These are phyloP conservation scores for Mimosa pudica DNA, from an alignment of 306 rosid genomes.

Conservation along the genomic window DNA sequence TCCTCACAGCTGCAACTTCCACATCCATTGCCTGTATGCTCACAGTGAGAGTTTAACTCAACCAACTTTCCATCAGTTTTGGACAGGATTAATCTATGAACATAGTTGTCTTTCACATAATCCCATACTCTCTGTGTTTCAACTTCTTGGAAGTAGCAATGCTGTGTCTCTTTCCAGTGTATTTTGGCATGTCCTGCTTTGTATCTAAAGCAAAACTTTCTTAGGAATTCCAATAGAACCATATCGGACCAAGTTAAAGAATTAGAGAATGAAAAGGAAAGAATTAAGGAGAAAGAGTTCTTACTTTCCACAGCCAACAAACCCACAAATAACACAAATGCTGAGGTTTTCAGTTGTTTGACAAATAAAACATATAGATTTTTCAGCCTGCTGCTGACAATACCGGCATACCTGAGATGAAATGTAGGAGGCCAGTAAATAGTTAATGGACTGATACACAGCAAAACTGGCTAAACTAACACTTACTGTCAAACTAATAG, in stretches of 20 bases:
- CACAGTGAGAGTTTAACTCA: constrained; percentile 78
- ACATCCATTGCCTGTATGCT: constrained; percentile 53
- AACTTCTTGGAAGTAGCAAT: constrained; percentile 92
- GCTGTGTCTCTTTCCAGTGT: constrained; percentile 96
- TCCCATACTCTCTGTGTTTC: constrained; percentile 97
- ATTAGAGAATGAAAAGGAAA: not conserved
- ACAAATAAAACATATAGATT: constrained; percentile 81
- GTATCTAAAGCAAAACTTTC: constrained; percentile 54
- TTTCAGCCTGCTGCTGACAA: constrained; percentile 97
- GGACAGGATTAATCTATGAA: constrained; percentile 89
- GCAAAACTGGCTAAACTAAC: constrained; percentile 1
- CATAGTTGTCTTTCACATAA: constrained; percentile 94
- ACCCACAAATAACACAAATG: constrained; percentile 96
- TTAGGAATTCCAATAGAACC: constrained; percentile 27
- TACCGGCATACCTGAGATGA: constrained; percentile 80
- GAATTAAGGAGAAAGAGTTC: not conserved
- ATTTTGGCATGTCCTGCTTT: constrained; percentile 88
- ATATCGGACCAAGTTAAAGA: not conserved
- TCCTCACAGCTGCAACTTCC: constrained; percentile 75
- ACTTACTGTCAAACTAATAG: constrained; percentile 8
- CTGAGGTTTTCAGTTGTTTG: constrained; percentile 95
- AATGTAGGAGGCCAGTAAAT: constrained; percentile 6
- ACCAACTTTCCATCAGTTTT: constrained; percentile 95
- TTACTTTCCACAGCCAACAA: constrained; percentile 98
- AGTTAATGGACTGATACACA: not conserved